Percentiles rank a stretch among this genome's conserved stretches.
Conservation (phyloP, 345 rosid genomes). For the Viola odorata region DNA sequence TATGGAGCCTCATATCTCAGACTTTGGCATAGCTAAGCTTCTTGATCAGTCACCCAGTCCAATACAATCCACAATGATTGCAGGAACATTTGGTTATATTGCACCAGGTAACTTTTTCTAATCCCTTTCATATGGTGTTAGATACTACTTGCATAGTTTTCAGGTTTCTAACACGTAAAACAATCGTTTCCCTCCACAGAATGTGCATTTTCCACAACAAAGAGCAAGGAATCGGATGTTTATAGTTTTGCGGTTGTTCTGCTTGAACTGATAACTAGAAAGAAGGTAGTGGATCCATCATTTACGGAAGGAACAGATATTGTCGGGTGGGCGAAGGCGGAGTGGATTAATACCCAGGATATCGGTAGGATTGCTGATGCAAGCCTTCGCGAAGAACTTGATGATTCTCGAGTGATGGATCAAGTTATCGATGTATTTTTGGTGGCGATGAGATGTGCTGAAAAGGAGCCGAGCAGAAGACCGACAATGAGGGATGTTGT, state of each 20-base stretch:
- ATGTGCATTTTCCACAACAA: constrained; percentile 42
- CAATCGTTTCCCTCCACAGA: constrained; percentile 33
- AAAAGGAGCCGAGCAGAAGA: constrained; percentile 48
- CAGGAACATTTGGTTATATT: constrained; percentile 71
- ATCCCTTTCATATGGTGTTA: background rate
- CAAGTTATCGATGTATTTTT: constrained; percentile 40
- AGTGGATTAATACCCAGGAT: constrained; percentile 36
- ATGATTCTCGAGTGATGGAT: constrained; percentile 42
- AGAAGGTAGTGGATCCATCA: constrained; percentile 12
- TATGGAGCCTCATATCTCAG: constrained; percentile 75
- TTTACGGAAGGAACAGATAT: constrained; percentile 29
- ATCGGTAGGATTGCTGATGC: constrained; percentile 40
- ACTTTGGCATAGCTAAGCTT: constrained; percentile 73
- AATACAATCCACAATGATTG: constrained; percentile 25
- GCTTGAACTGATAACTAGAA: constrained; percentile 25
- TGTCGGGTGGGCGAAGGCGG: constrained; percentile 44
- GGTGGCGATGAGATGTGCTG: constrained; percentile 57
- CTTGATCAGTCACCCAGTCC: constrained; percentile 45
- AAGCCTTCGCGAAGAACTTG: constrained; percentile 38
- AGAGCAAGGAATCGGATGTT: constrained; percentile 36
- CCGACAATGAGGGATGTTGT: constrained; percentile 72
- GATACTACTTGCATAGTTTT: background rate
- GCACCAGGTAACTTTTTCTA: constrained; percentile 57
- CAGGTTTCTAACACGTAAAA: background rate
- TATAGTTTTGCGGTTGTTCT: constrained; percentile 23